Evolutionary conservation across 2,329 filamentous ascomycete genomes (phyloP).

Genomic region (Xylaria sp.): DNA sequence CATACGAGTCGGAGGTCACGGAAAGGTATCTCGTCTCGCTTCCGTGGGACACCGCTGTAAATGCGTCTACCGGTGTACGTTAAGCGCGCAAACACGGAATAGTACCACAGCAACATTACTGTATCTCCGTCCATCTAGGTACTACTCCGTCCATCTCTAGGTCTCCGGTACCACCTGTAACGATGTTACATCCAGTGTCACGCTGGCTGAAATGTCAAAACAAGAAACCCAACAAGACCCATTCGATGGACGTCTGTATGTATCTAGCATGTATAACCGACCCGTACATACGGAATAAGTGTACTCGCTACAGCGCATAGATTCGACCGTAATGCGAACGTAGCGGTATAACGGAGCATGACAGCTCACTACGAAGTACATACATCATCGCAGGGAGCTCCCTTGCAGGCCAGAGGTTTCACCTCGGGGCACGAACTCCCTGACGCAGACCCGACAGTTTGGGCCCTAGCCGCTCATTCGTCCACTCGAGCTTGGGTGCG

Average conservation of each 20-base stretch:
- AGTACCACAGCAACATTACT: not conserved
- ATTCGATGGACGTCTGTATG: too few species aligned
- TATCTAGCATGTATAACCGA: too few species aligned
- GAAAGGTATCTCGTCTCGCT: not conserved
- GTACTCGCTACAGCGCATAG: too few species aligned
- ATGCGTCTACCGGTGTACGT: not conserved
- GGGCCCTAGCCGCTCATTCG: slow-evolving; percentile 17
- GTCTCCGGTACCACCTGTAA: not conserved
- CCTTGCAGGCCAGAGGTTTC: not conserved
- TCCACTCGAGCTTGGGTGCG: slow-evolving; percentile 1
- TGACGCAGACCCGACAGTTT: slow-evolving; percentile 16
- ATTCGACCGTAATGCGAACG: not conserved
- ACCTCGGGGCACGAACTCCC: not conserved
- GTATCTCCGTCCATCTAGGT: not conserved
- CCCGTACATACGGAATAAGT: too few species aligned
- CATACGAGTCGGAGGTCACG: too few species aligned
- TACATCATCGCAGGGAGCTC: not conserved
- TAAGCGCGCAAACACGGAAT: not conserved
- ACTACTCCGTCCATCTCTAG: not conserved
- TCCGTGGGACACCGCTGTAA: not conserved
- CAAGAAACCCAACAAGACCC: too few species aligned
- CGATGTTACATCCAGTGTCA: not conserved
- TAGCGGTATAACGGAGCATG: not conserved
- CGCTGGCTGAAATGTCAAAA: too few species aligned
- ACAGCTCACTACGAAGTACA: not conserved